Base-by-base conservation (phyloP, 148 eudicot species). In the Cornus suecica region DNA sequence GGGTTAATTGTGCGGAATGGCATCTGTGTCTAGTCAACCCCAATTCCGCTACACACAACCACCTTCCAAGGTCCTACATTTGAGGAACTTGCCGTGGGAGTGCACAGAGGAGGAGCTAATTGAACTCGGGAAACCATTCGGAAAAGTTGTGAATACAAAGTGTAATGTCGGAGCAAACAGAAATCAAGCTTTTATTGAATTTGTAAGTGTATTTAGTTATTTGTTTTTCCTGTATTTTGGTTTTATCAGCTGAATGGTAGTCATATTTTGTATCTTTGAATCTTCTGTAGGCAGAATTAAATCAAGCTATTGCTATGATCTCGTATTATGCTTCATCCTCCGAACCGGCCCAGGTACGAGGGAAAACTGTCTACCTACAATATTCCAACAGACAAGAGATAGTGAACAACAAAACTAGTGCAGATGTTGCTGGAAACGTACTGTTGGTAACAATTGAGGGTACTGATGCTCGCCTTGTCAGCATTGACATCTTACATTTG, bases 21-120 rank as follows among this genome's bases (percentile, higher is more conserved):
- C 99, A 62, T 95, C 99, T 79, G 99, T 91, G 37, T 92, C 99
- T 42, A 95, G 85, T 81, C 99, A 95, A 83, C 97, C 92, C 31
- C 99, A 95, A 87, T 95, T 95, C 69, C 99, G 94, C 65, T 92
- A 93, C 88, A 92, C 99, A 30, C 99, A 95, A 80, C 86, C 97
- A 74, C 99, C 99, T 25, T 95, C 99, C 4, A 95, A 95, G 88
- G 99, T 95, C 73, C 97, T 93, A 74, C 99, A 95, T 83, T 83
- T 95, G 89, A 87, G 99, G 83, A 95, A 93, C 76, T 79, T 95
- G 88, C 99, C 99, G 54, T 95, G 99, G 99, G 99, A 95, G 84
- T 95, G 99, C 82, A 82, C 88, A 3, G 97, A 93, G 76, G 99
- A 95, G 84, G 99, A 95, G 77, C 86, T 95, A 66, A 81, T 95